Evolutionary conservation across 768 basidiomycete genomes (phyloP).

Genomic region (Agaricus blazei): DNA sequence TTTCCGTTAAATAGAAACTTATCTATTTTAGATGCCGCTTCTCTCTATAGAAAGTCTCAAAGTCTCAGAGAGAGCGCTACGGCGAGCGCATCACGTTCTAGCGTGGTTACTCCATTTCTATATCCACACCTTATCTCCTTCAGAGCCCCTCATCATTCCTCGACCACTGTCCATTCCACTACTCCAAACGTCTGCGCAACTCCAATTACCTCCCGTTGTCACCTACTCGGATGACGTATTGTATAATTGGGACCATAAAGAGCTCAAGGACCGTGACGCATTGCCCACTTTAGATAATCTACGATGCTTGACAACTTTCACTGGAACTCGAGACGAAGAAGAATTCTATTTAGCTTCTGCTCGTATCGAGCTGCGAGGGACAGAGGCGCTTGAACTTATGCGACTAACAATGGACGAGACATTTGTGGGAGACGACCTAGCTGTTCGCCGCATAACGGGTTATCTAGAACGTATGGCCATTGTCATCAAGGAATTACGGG

Average conservation of each 20-base stretch:
- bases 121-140: conserved; percentile 56
- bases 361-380: conserved; percentile 82
- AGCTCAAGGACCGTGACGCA: conserved; percentile 24
- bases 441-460: conserved; percentile 53
- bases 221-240: conserved; percentile 92
- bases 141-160: conserved; percentile 60
- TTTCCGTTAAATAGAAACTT: background rate
- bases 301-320: conserved; percentile 65
- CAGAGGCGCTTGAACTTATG: conserved; percentile 83
- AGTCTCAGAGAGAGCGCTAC: conserved; percentile 49
- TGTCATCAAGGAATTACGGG: conserved; percentile 61
- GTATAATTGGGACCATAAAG: conserved; percentile 66
- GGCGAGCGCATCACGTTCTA: conserved; percentile 71
- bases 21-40: conserved; percentile 41
- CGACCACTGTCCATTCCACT: conserved; percentile 68
- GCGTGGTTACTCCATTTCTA: conserved; percentile 75
- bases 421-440: conserved; percentile 69
- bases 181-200: conserved; percentile 58
- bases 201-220: conserved; percentile 81
- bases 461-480: conserved; percentile 61
- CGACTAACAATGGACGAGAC: conserved; percentile 81
- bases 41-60: conserved; percentile 42
- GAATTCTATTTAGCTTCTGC: conserved; percentile 88
- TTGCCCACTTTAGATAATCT: conserved; percentile 55
- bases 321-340: conserved; percentile 71